Evolutionary conservation across 352 stramenopile species (phyloP).

Genomic region (Blastocystis sp.): DNA sequence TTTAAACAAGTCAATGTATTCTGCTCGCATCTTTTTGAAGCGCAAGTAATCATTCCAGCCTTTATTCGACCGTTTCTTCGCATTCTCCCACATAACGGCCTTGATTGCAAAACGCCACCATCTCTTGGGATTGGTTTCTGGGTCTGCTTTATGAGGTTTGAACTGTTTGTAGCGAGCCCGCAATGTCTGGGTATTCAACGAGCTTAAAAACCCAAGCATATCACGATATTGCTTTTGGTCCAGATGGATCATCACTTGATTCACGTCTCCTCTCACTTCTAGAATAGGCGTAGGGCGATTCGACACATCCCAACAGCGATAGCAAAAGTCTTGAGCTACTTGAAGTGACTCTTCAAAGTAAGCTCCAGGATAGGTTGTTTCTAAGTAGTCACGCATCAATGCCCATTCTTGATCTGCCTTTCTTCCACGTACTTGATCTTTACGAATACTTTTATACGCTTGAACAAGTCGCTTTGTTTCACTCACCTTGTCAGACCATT

Average conservation of each 20-base stretch:
- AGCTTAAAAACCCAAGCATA: not conserved
- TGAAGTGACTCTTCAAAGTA: not conserved
- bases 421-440: constrained; percentile 30
- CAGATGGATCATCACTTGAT: not conserved
- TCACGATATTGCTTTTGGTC: constrained; percentile 55
- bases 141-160: not conserved
- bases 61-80: not conserved
- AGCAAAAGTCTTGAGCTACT: constrained; percentile 1
- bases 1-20: constrained; percentile 62
- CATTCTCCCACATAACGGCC: constrained; percentile 8
- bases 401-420: constrained; percentile 2
- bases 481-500: constrained; percentile 21
- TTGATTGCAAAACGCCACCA: constrained; percentile 51
- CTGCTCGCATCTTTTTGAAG: constrained; percentile 38
- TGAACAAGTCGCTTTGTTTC: not conserved
- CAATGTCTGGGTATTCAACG: constrained; percentile 23
- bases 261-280: constrained; percentile 13
- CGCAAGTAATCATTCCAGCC: constrained; percentile 58
- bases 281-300: not conserved
- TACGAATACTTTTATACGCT: not conserved
- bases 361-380: not conserved
- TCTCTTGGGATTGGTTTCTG: not conserved
- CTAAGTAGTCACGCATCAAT: constrained; percentile 4
- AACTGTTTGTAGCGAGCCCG: constrained; percentile 17
- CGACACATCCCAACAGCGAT: not conserved